Percentiles rank a stretch among this genome's conserved stretches.
phyloP scores from a whole-genome alignment of 208 protist species.

The Trypanosoma avium region DNA sequence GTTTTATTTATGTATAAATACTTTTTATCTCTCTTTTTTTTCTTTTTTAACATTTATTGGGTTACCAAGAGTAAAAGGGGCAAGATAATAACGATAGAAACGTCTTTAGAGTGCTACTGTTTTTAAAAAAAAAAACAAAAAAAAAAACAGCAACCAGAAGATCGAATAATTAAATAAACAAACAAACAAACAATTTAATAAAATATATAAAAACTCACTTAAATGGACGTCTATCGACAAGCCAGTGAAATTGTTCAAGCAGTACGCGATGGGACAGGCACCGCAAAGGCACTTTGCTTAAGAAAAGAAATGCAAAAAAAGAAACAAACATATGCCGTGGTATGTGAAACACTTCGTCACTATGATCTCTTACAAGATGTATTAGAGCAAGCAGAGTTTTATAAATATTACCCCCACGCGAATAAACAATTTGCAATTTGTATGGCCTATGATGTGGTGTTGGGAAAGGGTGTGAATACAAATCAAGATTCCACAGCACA shows the following conservation, averaged over 20 bases:
- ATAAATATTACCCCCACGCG: conserved; percentile 78
- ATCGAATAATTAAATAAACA: conserved; percentile 14
- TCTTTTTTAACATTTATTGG: background rate
- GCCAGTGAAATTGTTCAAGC: conserved; percentile 74
- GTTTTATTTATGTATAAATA: background rate
- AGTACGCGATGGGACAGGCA: conserved; percentile 73
- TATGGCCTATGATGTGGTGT: conserved; percentile 86
- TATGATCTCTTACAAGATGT: conserved; percentile 88
- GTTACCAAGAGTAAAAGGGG: background rate
- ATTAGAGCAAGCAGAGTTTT: conserved; percentile 78
- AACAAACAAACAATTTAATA: conserved; percentile 3
- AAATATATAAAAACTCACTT: background rate
- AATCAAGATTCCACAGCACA: conserved; percentile 78
- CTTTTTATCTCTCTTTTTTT: conserved; percentile 18
- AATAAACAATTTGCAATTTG: conserved; percentile 72
- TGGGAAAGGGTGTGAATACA: conserved; percentile 89
- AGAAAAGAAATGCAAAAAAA: conserved; percentile 94
- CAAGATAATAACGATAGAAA: background rate
- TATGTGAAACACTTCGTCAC: conserved; percentile 87
- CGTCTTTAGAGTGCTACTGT: too few species aligned
- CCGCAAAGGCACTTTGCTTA: conserved; percentile 87
- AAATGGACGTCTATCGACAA: conserved; percentile 91
- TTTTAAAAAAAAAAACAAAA: background rate
- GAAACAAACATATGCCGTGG: conserved; percentile 91
- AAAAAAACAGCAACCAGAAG: background rate